A percentile compares a stretch with the other conserved stretches of the same genome.
phyloP scores from a whole-genome alignment of 352 stramenopile species.

The Phytophthora macrochlamydospora region DNA sequence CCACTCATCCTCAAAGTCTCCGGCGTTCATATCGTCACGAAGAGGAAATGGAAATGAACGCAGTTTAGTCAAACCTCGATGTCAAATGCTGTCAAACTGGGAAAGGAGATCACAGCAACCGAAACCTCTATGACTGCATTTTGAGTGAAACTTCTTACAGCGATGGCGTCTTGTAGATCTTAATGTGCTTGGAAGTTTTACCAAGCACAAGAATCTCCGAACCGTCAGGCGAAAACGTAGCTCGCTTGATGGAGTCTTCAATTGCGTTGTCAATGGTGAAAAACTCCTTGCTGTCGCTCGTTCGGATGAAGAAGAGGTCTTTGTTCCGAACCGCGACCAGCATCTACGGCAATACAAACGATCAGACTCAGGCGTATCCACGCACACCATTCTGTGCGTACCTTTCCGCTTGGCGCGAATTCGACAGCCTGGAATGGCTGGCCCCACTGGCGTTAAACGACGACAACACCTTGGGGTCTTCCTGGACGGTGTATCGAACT shows the following conservation, averaged over 20 bases:
- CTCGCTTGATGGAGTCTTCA: slow-evolving; percentile 67
- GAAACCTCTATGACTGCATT: no score
- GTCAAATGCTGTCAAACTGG: no score
- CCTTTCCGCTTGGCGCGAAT: slow-evolving; percentile 71
- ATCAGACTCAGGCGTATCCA: background rate
- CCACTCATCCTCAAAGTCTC: slow-evolving; percentile 14
- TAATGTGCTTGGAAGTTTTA: slow-evolving; percentile 67
- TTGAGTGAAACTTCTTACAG: slow-evolving; percentile 17
- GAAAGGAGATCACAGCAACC: no score
- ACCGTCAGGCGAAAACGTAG: slow-evolving; percentile 61
- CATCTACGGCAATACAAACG: slow-evolving; percentile 36
- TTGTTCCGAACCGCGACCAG: slow-evolving; percentile 58
- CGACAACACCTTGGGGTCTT: slow-evolving; percentile 75
- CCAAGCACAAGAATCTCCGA: slow-evolving; percentile 72
- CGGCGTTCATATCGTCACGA: background rate
- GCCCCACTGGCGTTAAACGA: slow-evolving; percentile 61
- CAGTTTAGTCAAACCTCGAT: no score
- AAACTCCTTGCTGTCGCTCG: slow-evolving; percentile 52
- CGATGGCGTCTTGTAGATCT: slow-evolving; percentile 66
- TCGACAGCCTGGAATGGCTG: slow-evolving; percentile 66
- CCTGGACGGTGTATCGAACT: slow-evolving; percentile 82
- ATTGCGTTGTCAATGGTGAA: slow-evolving; percentile 59
- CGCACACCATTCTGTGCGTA: slow-evolving; percentile 17
- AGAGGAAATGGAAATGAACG: no score
- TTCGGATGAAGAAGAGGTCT: slow-evolving; percentile 67